Conservation (phyloP, 495 filamentous ascomycete species). For the Antarctomyces pellizariae region DNA sequence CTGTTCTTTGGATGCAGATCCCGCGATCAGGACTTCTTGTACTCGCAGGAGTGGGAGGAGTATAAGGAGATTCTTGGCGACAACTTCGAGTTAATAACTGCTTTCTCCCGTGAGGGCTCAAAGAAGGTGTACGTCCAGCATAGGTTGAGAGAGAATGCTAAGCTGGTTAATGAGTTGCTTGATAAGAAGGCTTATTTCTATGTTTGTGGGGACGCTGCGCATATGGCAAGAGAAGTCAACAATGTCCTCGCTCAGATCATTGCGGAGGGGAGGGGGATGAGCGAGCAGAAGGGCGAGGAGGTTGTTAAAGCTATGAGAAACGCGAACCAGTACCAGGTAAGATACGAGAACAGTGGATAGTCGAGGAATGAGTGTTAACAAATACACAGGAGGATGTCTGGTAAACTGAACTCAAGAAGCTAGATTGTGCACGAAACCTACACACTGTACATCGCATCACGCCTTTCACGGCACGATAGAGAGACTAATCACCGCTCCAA, state of each 20-base stretch:
- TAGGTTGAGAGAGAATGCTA: slow-evolving; percentile 56
- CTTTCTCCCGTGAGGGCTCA: slow-evolving; percentile 68
- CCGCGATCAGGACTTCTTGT: slow-evolving; percentile 69
- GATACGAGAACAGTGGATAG: too few species aligned
- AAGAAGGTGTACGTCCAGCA: slow-evolving; percentile 98
- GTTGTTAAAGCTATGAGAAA: slow-evolving; percentile 89
- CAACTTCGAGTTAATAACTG: slow-evolving; percentile 66
- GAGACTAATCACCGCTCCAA: too few species aligned
- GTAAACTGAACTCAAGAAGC: too few species aligned
- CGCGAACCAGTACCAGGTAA: slow-evolving; percentile 82
- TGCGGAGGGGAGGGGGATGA: slow-evolving; percentile 52
- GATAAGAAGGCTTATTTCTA: slow-evolving; percentile 84
- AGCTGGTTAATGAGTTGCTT: slow-evolving; percentile 71
- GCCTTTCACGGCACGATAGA: too few species aligned
- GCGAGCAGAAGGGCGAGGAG: slow-evolving; percentile 73
- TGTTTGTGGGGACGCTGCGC: slow-evolving; percentile 91
- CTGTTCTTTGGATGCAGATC: slow-evolving; percentile 92
- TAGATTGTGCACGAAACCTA: too few species aligned
- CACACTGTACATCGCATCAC: too few species aligned
- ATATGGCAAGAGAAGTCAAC: slow-evolving; percentile 97
- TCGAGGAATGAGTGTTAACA: too few species aligned
- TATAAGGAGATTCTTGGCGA: slow-evolving; percentile 66
- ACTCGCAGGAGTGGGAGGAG: slow-evolving; percentile 78
- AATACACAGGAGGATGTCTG: too few species aligned
- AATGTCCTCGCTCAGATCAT: slow-evolving; percentile 64